Conservation (phyloP, 2,329 filamentous ascomycete species). For the Trichoderma sp. region DNA sequence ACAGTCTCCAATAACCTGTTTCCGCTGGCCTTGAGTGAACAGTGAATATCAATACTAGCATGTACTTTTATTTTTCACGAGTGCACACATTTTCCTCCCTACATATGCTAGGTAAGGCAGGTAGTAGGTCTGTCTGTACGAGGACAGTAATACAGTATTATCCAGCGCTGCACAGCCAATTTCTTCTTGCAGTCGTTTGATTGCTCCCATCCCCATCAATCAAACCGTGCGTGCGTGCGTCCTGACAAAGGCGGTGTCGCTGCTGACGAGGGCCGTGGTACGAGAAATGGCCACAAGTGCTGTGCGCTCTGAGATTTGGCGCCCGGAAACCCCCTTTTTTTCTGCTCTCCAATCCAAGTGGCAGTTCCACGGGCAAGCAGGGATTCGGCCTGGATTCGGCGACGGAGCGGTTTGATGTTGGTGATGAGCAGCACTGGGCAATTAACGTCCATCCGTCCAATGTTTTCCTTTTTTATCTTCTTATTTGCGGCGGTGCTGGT, state of each 20-base stretch:
- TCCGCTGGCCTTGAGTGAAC: background rate
- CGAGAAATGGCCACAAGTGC: background rate
- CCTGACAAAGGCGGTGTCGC: slow-evolving; percentile 14
- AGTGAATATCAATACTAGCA: background rate
- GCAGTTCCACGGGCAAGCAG: slow-evolving; percentile 15
- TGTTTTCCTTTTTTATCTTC: background rate
- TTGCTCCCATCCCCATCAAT: background rate
- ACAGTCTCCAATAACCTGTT: background rate
- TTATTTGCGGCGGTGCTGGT: background rate
- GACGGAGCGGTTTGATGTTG: slow-evolving; percentile 12
- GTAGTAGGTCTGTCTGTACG: too few species aligned
- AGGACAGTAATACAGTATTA: background rate
- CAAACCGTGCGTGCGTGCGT: background rate
- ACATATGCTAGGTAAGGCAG: background rate
- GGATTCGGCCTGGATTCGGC: slow-evolving; percentile 15
- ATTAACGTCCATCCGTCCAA: background rate
- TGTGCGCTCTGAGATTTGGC: background rate
- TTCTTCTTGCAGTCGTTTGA: background rate
- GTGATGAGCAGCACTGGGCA: slow-evolving; percentile 1
- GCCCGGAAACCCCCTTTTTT: background rate
- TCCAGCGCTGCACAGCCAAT: background rate
- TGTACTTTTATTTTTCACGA: background rate
- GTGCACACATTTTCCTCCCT: background rate
- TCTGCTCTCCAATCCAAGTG: background rate
- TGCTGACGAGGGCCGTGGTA: slow-evolving; percentile 13